Percentiles rank a stretch among this genome's conserved stretches.
These are phyloP conservation scores for Coemansia umbellata DNA, from an alignment of 192 early-diverging fungal genomes.

Conservation along the genomic window DNA sequence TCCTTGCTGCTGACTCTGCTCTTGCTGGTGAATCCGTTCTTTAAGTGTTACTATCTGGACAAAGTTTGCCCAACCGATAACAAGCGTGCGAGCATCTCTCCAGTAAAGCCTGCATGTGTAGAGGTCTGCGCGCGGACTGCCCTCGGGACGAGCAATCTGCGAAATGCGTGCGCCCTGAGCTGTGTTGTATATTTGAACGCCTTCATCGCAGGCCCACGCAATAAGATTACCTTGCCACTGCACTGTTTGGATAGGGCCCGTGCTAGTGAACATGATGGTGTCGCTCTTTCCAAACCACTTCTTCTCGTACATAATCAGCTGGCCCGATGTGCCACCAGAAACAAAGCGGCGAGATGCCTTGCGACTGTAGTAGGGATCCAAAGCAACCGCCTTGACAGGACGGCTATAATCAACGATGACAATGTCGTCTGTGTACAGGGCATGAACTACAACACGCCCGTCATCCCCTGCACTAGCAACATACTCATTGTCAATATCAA, in stretches of 20 bases:
- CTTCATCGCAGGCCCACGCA: constrained; percentile 94
- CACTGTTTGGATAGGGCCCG: constrained; percentile 84
- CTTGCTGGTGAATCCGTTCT: constrained; percentile 22
- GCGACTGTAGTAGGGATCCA: constrained; percentile 84
- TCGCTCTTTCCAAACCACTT: constrained; percentile 84
- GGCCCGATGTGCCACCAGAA: constrained; percentile 87
- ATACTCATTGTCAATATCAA: constrained; percentile 83
- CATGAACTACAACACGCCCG: constrained; percentile 83
- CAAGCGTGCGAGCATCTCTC: constrained; percentile 69
- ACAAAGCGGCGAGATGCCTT: constrained; percentile 76
- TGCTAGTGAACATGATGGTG: constrained; percentile 77
- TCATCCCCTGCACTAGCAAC: constrained; percentile 92
- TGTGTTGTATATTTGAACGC: constrained; percentile 83
- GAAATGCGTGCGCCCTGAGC: constrained; percentile 68
- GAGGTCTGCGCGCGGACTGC: constrained; percentile 77
- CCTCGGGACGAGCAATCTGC: constrained; percentile 73
- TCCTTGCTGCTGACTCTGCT: background rate
- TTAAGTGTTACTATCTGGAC: constrained; percentile 83
- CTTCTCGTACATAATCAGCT: constrained; percentile 75
- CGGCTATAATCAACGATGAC: constrained; percentile 75
- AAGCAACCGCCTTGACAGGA: constrained; percentile 82
- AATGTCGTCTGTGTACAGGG: constrained; percentile 70
- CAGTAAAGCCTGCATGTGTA: constrained; percentile 85
- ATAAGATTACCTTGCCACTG: constrained; percentile 82
- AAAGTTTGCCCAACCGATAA: constrained; percentile 94